These are phyloP conservation scores for Tylopilus sp. DNA, from an alignment of 768 basidiomycete genomes.

Conservation along the genomic window DNA sequence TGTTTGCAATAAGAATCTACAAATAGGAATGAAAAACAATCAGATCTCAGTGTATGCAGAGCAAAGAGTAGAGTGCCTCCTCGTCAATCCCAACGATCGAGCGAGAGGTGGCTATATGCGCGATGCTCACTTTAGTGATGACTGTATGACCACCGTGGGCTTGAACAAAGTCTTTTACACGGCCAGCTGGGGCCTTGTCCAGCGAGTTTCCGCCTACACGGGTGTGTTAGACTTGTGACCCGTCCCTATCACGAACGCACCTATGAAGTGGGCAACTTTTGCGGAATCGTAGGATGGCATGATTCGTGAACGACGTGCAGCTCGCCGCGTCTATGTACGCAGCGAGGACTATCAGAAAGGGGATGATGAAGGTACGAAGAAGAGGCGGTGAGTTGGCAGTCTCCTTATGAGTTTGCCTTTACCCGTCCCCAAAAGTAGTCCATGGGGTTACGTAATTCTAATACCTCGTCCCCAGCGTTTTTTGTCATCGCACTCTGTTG, in stretches of 20 bases:
- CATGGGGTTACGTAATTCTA: conserved; percentile 30
- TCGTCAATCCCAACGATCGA: conserved; percentile 3
- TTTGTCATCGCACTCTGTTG: not conserved
- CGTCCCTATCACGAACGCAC: conserved; percentile 30
- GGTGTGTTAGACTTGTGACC: conserved; percentile 10
- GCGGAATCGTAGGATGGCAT: conserved; percentile 49
- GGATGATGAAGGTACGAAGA: conserved; percentile 23
- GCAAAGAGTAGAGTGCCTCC: not conserved
- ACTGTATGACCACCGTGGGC: conserved; percentile 93
- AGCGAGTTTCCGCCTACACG: conserved; percentile 87
- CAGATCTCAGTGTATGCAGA: conserved; percentile 1
- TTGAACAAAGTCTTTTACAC: conserved; percentile 88
- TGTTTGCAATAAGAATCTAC: conserved; percentile 97
- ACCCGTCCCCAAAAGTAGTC: conserved; percentile 29
- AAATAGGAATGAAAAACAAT: not conserved
- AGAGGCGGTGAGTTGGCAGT: conserved; percentile 4
- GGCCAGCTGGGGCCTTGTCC: conserved; percentile 75
- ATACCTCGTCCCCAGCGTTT: not conserved
- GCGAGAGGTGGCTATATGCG: conserved; percentile 16
- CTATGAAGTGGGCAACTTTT: conserved; percentile 63
- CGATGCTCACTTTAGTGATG: conserved; percentile 82
- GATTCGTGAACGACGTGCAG: conserved; percentile 5
- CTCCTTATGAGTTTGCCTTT: conserved; percentile 6
- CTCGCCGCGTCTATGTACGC: conserved; percentile 10
- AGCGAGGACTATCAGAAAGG: conserved; percentile 5